Percentiles rank a stretch among this genome's conserved stretches.
These are phyloP conservation scores for Entomortierella beljakovae DNA, from an alignment of 192 early-diverging fungal genomes.

Conservation along the genomic window DNA sequence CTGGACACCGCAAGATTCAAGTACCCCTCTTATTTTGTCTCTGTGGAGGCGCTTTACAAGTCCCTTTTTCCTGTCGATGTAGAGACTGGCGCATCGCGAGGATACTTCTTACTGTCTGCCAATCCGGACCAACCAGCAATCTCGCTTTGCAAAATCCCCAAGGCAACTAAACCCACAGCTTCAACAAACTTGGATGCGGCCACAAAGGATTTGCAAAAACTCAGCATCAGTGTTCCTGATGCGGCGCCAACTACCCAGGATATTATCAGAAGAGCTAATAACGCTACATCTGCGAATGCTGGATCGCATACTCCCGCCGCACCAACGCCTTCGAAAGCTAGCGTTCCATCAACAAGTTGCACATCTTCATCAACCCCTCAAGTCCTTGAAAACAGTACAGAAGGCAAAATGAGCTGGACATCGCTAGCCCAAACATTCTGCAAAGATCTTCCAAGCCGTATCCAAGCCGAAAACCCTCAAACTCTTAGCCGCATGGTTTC, in stretches of 20 bases:
- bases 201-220: slow-evolving; percentile 17
- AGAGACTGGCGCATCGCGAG: slow-evolving; percentile 84
- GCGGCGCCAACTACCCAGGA: slow-evolving; percentile 12
- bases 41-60: slow-evolving; percentile 79
- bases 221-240: neutral
- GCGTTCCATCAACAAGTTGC: slow-evolving; percentile 3
- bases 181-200: slow-evolving; percentile 4
- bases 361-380: slow-evolving; percentile 12
- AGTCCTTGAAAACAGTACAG: slow-evolving; percentile 15
- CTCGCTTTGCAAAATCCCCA: slow-evolving; percentile 51
- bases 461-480: slow-evolving; percentile 63
- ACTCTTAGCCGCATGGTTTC: slow-evolving; percentile 58
- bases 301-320: neutral
- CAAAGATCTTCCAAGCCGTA: slow-evolving; percentile 63
- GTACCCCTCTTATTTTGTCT: slow-evolving; percentile 90
- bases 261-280: neutral
- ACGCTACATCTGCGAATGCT: neutral
- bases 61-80: slow-evolving; percentile 84
- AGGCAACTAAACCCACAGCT: slow-evolving; percentile 1
- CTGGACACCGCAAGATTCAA: slow-evolving; percentile 92
- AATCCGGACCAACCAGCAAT: slow-evolving; percentile 44
- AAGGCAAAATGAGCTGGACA: slow-evolving; percentile 61
- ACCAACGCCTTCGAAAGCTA: too few relatives aligned
- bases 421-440: slow-evolving; percentile 65
- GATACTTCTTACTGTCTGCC: slow-evolving; percentile 87